Percentiles rank a stretch among this genome's conserved stretches.
Evolutionary conservation across 257 asterid genomes (phyloP).

Genomic region (Nicotiana tomentosiformis): DNA sequence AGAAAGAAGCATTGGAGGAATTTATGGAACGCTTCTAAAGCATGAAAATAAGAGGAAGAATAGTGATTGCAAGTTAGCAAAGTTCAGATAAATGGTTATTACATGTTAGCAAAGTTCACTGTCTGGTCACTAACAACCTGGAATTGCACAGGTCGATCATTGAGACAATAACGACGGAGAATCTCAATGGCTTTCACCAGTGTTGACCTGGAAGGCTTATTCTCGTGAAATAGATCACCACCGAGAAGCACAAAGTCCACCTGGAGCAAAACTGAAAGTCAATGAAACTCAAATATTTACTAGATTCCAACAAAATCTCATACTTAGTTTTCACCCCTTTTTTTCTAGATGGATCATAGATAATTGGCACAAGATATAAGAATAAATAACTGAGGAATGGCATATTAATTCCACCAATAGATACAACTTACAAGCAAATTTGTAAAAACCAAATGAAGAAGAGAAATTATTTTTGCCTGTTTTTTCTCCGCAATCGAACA

Average conservation of each 20-base stretch:
- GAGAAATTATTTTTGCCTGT: conserved; percentile 35
- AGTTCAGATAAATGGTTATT: conserved; percentile 44
- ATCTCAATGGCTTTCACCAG: conserved; percentile 89
- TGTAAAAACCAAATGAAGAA: conserved; percentile 7
- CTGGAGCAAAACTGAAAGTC: conserved; percentile 26
- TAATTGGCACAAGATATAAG: neutral
- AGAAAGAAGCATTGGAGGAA: neutral
- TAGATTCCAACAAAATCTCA: neutral
- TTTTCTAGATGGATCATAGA: neutral
- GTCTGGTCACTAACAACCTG: conserved; percentile 99
- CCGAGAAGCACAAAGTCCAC: conserved; percentile 94
- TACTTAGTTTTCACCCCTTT: neutral
- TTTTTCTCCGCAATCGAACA: conserved; percentile 96
- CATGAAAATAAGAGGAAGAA: neutral
- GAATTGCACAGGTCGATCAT: conserved; percentile 76
- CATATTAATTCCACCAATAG: neutral
- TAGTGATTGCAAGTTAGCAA: conserved; percentile 20
- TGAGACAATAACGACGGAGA: conserved; percentile 90
- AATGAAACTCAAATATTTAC: neutral
- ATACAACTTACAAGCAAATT: neutral
- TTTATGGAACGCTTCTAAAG: neutral
- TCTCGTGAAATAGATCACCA: conserved; percentile 96
- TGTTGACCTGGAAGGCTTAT: conserved; percentile 94
- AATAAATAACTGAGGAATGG: neutral
- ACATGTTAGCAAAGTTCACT: conserved; percentile 88